Evolutionary conservation across 768 basidiomycete species (phyloP).

Genomic region (Flagelloscypha sp.): DNA sequence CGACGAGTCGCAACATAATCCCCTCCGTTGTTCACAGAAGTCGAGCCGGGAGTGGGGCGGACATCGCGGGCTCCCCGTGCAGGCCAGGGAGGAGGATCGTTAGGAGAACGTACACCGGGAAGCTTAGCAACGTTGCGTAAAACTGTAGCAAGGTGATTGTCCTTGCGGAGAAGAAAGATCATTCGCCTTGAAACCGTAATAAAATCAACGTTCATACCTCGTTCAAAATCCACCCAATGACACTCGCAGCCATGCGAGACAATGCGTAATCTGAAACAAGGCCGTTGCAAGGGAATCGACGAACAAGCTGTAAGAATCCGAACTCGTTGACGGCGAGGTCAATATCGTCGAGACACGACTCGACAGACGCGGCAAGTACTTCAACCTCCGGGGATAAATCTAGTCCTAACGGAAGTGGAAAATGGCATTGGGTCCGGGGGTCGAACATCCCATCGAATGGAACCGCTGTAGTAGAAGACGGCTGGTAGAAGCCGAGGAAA

Average conservation of each 20-base stretch:
- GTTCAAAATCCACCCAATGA: constrained; percentile 64
- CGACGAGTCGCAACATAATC: constrained; percentile 61
- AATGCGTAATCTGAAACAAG: constrained; percentile 66
- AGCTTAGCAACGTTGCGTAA: constrained; percentile 59
- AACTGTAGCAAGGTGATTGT: constrained; percentile 56
- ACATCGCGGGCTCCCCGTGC: constrained; percentile 21
- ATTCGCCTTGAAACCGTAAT: no score
- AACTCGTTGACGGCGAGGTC: constrained; percentile 70
- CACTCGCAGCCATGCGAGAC: constrained; percentile 46
- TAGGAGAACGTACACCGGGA: constrained; percentile 52
- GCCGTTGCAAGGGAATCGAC: constrained; percentile 68
- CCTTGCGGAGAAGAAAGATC: constrained; percentile 37
- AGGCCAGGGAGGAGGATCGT: constrained; percentile 51
- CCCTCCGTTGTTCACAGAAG: constrained; percentile 53
- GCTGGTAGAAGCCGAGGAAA: constrained; percentile 53
- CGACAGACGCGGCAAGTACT: constrained; percentile 59
- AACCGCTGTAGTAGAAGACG: constrained; percentile 26
- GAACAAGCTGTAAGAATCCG: constrained; percentile 59
- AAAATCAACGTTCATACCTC: constrained; percentile 63
- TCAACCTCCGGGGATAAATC: constrained; percentile 71
- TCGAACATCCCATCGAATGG: constrained; percentile 29
- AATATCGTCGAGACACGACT: constrained; percentile 60
- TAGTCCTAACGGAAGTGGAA: constrained; percentile 63
- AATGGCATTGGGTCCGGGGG: constrained; percentile 38
- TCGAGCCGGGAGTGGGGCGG: constrained; percentile 28